A percentile compares a stretch with the other conserved stretches of the same genome.
Conservation (phyloP, 2,329 filamentous ascomycete species). For the Aureobasidium sp. region DNA sequence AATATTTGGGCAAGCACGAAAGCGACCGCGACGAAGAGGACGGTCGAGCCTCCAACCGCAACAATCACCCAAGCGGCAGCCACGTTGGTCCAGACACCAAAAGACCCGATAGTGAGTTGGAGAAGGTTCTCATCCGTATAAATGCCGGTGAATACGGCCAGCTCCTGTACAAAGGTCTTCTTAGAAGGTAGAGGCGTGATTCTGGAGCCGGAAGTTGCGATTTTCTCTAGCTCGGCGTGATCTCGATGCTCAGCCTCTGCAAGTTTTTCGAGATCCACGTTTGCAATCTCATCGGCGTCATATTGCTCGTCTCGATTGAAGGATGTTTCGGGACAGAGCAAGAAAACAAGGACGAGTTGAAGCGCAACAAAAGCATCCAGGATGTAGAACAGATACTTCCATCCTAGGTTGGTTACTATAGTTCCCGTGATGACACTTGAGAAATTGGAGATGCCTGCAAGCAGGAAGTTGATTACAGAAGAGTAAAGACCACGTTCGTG, state of each 20-base stretch:
- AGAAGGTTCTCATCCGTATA: slow-evolving; percentile 31
- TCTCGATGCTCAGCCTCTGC: slow-evolving; percentile 2
- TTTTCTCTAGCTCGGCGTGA: neutral
- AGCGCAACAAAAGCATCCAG: slow-evolving; percentile 39
- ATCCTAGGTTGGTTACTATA: slow-evolving; percentile 27
- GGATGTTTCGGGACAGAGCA: slow-evolving; percentile 45
- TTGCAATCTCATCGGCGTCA: slow-evolving; percentile 13
- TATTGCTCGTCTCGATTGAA: slow-evolving; percentile 34
- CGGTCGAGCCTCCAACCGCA: slow-evolving; percentile 35
- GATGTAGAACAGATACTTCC: slow-evolving; percentile 38
- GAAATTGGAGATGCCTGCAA: slow-evolving; percentile 28
- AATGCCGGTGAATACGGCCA: slow-evolving; percentile 32
- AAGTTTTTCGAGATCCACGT: slow-evolving; percentile 10
- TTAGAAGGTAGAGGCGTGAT: neutral
- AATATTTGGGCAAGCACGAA: slow-evolving; percentile 41
- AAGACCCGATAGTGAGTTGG: slow-evolving; percentile 33
- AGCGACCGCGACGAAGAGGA: slow-evolving; percentile 36
- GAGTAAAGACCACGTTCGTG: slow-evolving; percentile 28
- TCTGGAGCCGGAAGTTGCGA: slow-evolving; percentile 20
- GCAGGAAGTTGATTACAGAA: slow-evolving; percentile 28
- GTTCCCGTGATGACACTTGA: slow-evolving; percentile 29
- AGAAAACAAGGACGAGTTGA: slow-evolving; percentile 35
- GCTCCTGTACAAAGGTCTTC: slow-evolving; percentile 19
- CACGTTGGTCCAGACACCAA: slow-evolving; percentile 43
- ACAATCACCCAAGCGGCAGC: slow-evolving; percentile 44